Percentiles rank a stretch among this genome's conserved stretches.
Evolutionary conservation across 768 basidiomycete species (phyloP).

Genomic region (Infundibulicybe gibba): DNA sequence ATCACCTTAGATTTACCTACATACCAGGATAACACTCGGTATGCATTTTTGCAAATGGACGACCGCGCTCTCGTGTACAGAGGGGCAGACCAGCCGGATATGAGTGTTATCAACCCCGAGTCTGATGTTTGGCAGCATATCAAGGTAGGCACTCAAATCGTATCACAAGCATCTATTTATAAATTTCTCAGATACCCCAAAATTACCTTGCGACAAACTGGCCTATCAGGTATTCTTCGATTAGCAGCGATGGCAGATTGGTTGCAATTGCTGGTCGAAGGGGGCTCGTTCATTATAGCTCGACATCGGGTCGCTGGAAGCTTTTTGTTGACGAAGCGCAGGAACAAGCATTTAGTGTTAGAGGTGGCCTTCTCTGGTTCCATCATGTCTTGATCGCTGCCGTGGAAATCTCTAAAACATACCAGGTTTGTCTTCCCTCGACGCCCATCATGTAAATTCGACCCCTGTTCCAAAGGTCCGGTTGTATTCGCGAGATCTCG

Average conservation of each 20-base stretch:
- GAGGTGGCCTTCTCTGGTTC: conserved; percentile 95
- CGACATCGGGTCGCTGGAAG: conserved; percentile 95
- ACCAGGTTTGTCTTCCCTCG: conserved; percentile 50
- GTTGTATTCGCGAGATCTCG: conserved; percentile 89
- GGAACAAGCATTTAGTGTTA: conserved; percentile 83
- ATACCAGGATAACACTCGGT: conserved; percentile 86
- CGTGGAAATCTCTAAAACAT: conserved; percentile 75
- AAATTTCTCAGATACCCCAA: conserved; percentile 66
- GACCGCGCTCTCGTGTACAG: conserved; percentile 92
- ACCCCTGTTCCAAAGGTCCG: conserved; percentile 62
- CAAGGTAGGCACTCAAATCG: conserved; percentile 47
- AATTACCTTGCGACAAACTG: conserved; percentile 88
- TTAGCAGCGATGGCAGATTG: conserved; percentile 87
- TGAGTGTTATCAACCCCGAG: conserved; percentile 97
- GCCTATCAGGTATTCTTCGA: conserved; percentile 90
- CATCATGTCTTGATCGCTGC: conserved; percentile 92
- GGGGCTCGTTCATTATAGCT: conserved; percentile 92
- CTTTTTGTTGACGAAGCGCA: conserved; percentile 76
- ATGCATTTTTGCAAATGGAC: conserved; percentile 94
- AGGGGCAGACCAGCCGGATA: conserved; percentile 95
- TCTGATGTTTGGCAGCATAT: conserved; percentile 98
- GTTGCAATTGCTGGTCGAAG: conserved; percentile 90
- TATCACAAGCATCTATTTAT: too few species aligned
- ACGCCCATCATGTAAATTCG: neutral
- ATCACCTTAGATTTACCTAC: neutral